Conservation (phyloP, 2,329 filamentous ascomycete genomes). For the Massarina eburnea region DNA sequence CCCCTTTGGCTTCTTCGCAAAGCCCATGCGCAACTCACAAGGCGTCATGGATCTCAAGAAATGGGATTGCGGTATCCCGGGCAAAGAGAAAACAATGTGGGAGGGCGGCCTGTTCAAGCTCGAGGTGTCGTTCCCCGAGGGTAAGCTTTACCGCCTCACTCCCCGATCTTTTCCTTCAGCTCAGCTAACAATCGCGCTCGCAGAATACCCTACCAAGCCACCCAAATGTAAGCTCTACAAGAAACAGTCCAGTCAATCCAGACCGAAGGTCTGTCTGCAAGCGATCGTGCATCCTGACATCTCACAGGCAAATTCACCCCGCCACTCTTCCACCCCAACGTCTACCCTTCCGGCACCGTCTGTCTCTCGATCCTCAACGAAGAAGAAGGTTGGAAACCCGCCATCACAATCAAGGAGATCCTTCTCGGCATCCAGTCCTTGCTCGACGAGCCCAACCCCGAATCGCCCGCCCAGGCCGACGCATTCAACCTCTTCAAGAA, state of each 20-base stretch:
- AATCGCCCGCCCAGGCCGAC: slow-evolving; percentile 94
- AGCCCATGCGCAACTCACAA: slow-evolving; percentile 75
- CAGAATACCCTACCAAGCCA: slow-evolving; percentile 97
- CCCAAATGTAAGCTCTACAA: slow-evolving; percentile 78
- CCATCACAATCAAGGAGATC: slow-evolving; percentile 98
- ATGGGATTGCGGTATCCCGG: slow-evolving; percentile 96
- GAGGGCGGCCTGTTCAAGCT: slow-evolving; percentile 97
- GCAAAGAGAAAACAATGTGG: slow-evolving; percentile 97
- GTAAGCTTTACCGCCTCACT: slow-evolving; percentile 58
- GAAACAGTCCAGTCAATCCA: background rate
- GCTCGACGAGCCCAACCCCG: slow-evolving; percentile 93
- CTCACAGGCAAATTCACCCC: slow-evolving; percentile 87
- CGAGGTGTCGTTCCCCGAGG: slow-evolving; percentile 88
- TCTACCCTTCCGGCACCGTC: slow-evolving; percentile 96
- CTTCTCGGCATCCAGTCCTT: slow-evolving; percentile 94
- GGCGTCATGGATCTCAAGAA: slow-evolving; percentile 88
- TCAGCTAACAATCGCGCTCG: slow-evolving; percentile 4
- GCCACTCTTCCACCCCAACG: slow-evolving; percentile 96
- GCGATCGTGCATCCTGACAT: slow-evolving; percentile 9
- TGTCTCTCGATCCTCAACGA: slow-evolving; percentile 97
- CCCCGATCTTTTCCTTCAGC: background rate
- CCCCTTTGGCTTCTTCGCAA: slow-evolving; percentile 95
- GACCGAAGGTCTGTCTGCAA: slow-evolving; percentile 1
- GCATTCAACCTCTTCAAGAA: slow-evolving; percentile 97
- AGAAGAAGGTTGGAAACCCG: slow-evolving; percentile 97